Conservation (phyloP, 2,329 filamentous ascomycete species). For the Penicillium sp. region DNA sequence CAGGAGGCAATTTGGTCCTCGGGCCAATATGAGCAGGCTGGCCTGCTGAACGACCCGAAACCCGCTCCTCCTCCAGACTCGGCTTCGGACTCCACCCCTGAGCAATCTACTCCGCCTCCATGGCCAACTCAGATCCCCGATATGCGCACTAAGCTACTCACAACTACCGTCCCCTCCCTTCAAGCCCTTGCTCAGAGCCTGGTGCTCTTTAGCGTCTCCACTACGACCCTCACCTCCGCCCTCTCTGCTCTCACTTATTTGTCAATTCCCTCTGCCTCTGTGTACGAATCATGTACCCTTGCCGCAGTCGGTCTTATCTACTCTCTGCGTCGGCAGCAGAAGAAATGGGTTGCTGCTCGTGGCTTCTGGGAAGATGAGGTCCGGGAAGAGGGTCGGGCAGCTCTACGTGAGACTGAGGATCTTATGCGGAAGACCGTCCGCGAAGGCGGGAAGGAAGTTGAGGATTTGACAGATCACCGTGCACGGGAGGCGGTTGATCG, state of each 20-base stretch:
- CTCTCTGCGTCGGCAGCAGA: conserved; percentile 59
- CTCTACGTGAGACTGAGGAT: conserved; percentile 55
- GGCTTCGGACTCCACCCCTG: conserved; percentile 4
- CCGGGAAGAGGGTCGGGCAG: conserved; percentile 58
- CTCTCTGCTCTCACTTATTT: conserved; percentile 58
- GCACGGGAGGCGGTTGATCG: conserved; percentile 47
- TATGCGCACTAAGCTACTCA: conserved; percentile 65
- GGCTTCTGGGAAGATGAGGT: conserved; percentile 54
- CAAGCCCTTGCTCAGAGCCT: conserved; percentile 73
- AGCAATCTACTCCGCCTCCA: conserved; percentile 31
- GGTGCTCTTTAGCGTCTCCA: conserved; percentile 72
- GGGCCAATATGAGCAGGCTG: conserved; percentile 70
- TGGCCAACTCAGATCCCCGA: conserved; percentile 77
- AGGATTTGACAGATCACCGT: conserved; percentile 39
- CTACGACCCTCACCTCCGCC: conserved; percentile 63
- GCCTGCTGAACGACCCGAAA: conserved; percentile 43
- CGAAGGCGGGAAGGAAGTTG: conserved; percentile 41
- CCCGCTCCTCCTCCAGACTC: conserved; percentile 4
- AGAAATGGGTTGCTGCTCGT: conserved; percentile 57
- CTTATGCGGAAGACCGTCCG: conserved; percentile 48
- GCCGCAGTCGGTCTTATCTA: conserved; percentile 60
- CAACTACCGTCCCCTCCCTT: conserved; percentile 67
- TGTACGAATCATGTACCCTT: conserved; percentile 61
- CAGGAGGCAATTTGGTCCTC: conserved; percentile 79
- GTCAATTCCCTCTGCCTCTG: conserved; percentile 51